Conservation (phyloP, 495 filamentous ascomycete genomes). For the Penicillium coprophilum region DNA sequence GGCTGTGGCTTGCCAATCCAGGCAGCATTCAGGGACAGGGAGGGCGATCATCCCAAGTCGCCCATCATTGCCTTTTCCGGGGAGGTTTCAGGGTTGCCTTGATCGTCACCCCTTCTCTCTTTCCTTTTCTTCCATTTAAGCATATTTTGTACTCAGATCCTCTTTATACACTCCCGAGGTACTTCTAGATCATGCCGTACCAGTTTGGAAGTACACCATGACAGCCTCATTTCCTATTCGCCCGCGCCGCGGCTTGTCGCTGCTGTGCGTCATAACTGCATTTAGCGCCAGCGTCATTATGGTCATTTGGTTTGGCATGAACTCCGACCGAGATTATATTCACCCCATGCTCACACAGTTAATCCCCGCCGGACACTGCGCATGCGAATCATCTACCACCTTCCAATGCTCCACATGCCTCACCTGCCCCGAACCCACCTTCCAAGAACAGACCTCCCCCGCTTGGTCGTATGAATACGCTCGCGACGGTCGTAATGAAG, state of each 20-base stretch:
- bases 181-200: conserved; percentile 18
- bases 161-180: not conserved
- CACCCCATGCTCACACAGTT: conserved; percentile 41
- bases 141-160: not conserved
- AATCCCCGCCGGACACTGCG: conserved; percentile 44
- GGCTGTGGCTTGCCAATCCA: not conserved
- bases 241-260: conserved; percentile 27
- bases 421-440: conserved; percentile 27
- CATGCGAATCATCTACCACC: conserved; percentile 42
- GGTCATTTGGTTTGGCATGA: conserved; percentile 42
- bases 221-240: conserved; percentile 27
- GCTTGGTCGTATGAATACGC: conserved; percentile 37
- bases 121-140: not conserved
- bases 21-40: not conserved
- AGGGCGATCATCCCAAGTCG: not conserved
- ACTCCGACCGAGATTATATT: conserved; percentile 40
- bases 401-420: conserved; percentile 44
- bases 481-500: conserved; percentile 40
- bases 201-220: conserved; percentile 21
- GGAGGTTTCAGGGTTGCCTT: not conserved
- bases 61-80: not conserved
- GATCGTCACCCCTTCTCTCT: not conserved
- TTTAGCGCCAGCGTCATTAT: conserved; percentile 22
- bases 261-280: conserved; percentile 25
- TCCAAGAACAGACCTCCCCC: conserved; percentile 19